phyloP scores from a whole-genome alignment of 2,329 filamentous ascomycete species.

The Pleoardoris graminearum region DNA sequence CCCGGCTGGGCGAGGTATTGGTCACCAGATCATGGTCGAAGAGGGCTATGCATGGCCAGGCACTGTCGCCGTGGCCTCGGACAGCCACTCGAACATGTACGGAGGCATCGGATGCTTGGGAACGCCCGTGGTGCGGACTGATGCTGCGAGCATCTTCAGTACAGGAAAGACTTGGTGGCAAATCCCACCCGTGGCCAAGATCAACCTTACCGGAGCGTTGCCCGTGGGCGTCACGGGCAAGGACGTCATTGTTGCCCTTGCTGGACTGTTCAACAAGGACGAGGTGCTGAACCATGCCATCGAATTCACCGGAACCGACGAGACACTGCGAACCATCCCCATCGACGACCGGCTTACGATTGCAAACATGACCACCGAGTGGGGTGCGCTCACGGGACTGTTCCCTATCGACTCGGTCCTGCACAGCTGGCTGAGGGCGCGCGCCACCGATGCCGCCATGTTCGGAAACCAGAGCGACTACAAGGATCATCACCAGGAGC shows the following conservation, averaged over 20 bases:
- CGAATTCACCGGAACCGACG: slow-evolving; percentile 80
- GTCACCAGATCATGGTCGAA: slow-evolving; percentile 91
- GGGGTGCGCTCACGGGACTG: slow-evolving; percentile 71
- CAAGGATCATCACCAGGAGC: slow-evolving; percentile 55
- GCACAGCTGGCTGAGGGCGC: slow-evolving; percentile 72
- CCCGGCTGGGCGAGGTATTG: slow-evolving; percentile 77
- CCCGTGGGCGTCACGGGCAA: slow-evolving; percentile 86
- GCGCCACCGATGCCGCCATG: slow-evolving; percentile 73
- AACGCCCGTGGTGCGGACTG: slow-evolving; percentile 82
- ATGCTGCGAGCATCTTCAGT: slow-evolving; percentile 84
- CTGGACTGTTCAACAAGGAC: slow-evolving; percentile 80
- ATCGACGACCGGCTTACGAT: slow-evolving; percentile 76
- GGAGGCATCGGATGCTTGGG: slow-evolving; percentile 77
- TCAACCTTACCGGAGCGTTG: slow-evolving; percentile 75
- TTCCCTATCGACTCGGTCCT: slow-evolving; percentile 81
- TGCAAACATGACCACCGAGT: slow-evolving; percentile 81
- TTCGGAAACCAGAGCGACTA: slow-evolving; percentile 50
- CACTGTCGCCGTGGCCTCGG: slow-evolving; percentile 77
- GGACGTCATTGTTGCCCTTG: slow-evolving; percentile 89
- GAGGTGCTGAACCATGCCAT: slow-evolving; percentile 91
- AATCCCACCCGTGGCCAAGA: slow-evolving; percentile 78
- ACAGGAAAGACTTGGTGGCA: slow-evolving; percentile 87
- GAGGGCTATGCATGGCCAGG: slow-evolving; percentile 84
- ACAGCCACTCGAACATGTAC: slow-evolving; percentile 81
- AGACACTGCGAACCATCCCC: slow-evolving; percentile 73